phyloP scores from a whole-genome alignment of 371 early-diverging fungal genomes.

The Rhizopus stolonifer region DNA sequence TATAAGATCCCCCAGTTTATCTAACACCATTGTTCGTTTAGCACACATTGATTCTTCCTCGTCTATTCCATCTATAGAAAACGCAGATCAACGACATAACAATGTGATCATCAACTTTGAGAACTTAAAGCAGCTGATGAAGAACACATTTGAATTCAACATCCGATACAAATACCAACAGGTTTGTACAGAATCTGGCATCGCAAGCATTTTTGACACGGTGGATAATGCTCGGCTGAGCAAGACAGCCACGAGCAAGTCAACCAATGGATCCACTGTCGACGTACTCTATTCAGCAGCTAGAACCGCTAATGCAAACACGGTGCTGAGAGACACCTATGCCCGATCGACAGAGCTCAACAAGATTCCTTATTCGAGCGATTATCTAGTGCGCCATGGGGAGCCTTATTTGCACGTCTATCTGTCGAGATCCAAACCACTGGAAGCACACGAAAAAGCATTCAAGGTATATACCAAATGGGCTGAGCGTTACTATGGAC shows the following conservation, averaged over 20 bases:
- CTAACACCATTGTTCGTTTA: constrained; percentile 21
- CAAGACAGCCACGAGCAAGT: constrained; percentile 6
- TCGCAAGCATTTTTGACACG: constrained; percentile 18
- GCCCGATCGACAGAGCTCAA: constrained; percentile 33
- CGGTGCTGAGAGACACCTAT: constrained; percentile 52
- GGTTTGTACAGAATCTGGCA: background rate
- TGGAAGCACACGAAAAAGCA: constrained; percentile 65
- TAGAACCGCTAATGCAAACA: constrained; percentile 46
- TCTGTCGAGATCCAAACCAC: constrained; percentile 50
- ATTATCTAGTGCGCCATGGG: constrained; percentile 58
- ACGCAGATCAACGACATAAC: constrained; percentile 1
- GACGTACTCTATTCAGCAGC: constrained; percentile 28
- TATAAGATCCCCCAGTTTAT: constrained; percentile 20
- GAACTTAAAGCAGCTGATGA: constrained; percentile 21
- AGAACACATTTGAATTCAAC: constrained; percentile 16
- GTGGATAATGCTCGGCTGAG: constrained; percentile 18
- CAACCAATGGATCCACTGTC: constrained; percentile 2
- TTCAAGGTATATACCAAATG: constrained; percentile 66
- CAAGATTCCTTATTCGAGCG: constrained; percentile 37
- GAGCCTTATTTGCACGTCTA: constrained; percentile 59
- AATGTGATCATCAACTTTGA: constrained; percentile 18
- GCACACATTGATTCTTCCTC: constrained; percentile 26
- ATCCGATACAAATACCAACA: constrained; percentile 3
- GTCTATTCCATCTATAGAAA: constrained; percentile 15
- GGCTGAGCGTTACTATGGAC: constrained; percentile 55